These are phyloP conservation scores for Amoeboradix gromovi DNA, from an alignment of 371 early-diverging fungal genomes.

Conservation along the genomic window DNA sequence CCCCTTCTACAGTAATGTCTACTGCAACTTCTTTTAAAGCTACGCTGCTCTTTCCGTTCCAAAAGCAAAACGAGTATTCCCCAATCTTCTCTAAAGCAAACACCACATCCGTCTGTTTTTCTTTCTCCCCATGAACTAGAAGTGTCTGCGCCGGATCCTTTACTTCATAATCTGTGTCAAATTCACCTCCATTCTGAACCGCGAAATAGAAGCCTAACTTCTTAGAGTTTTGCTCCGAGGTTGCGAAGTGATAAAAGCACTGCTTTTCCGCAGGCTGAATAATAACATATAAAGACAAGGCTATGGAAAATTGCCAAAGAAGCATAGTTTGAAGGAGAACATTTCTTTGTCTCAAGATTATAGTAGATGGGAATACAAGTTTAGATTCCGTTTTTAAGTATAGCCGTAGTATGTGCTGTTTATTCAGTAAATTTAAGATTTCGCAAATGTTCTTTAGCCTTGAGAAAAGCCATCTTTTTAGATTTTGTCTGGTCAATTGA, in stretches of 20 bases:
- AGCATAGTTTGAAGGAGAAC: too few species aligned
- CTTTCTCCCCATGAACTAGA: conserved; percentile 32
- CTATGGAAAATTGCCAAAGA: too few species aligned
- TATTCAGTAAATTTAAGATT: too few species aligned
- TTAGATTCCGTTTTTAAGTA: too few species aligned
- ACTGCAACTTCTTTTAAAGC: conserved; percentile 69
- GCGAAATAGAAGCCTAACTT: conserved; percentile 86
- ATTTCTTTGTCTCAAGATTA: too few species aligned
- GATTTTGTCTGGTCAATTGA: too few species aligned
- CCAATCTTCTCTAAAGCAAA: conserved; percentile 45
- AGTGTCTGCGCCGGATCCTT: conserved; percentile 26
- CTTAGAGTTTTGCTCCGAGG: conserved; percentile 34
- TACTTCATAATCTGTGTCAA: conserved; percentile 64
- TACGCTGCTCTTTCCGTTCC: conserved; percentile 56
- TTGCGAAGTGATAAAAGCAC: conserved; percentile 39
- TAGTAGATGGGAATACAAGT: too few species aligned
- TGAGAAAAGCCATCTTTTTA: too few species aligned
- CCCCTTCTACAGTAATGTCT: conserved; percentile 55
- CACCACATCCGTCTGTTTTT: conserved; percentile 67
- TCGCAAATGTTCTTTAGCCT: too few species aligned
- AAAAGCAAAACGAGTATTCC: conserved; percentile 73
- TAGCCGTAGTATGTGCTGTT: too few species aligned
- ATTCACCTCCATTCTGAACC: conserved; percentile 65
- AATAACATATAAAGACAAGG: too few species aligned
- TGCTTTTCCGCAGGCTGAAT: conserved; percentile 57